Conservation (phyloP, 2,329 filamentous ascomycete species). For the Dactylellina parvicollis region DNA sequence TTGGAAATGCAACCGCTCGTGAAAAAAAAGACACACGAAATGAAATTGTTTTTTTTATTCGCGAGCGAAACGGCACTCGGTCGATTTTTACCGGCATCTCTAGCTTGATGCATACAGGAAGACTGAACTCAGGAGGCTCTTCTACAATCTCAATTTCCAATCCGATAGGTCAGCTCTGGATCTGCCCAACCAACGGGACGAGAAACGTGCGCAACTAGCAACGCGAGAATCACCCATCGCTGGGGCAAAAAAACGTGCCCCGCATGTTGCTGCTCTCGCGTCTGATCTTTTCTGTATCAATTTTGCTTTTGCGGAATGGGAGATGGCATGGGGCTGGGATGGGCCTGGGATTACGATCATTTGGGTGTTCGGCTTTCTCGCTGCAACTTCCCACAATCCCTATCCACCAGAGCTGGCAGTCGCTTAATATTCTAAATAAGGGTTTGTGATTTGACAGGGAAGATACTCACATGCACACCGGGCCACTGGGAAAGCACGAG, state of each 20-base stretch:
- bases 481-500: constrained; percentile 12
- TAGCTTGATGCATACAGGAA: too few relatives aligned
- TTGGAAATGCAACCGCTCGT: too few relatives aligned
- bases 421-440: constrained; percentile 55
- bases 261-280: constrained; percentile 34
- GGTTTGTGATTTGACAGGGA: constrained; percentile 54
- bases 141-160: too few relatives aligned
- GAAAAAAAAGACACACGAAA: too few relatives aligned
- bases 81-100: constrained; percentile 27
- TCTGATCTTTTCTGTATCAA: constrained; percentile 44
- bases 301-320: constrained; percentile 31
- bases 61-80: background rate
- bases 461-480: constrained; percentile 53
- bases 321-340: background rate
- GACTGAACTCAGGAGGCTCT: too few relatives aligned
- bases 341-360: constrained; percentile 35
- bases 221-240: constrained; percentile 25
- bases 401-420: constrained; percentile 38
- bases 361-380: constrained; percentile 45
- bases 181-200: constrained; percentile 14
- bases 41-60: too few relatives aligned
- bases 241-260: constrained; percentile 50
- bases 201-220: background rate
- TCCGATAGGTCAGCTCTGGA: too few relatives aligned
- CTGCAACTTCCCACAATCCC: constrained; percentile 54